Conservation (phyloP, 2,329 filamentous ascomycete genomes). For the Harringtonia aguacate region DNA sequence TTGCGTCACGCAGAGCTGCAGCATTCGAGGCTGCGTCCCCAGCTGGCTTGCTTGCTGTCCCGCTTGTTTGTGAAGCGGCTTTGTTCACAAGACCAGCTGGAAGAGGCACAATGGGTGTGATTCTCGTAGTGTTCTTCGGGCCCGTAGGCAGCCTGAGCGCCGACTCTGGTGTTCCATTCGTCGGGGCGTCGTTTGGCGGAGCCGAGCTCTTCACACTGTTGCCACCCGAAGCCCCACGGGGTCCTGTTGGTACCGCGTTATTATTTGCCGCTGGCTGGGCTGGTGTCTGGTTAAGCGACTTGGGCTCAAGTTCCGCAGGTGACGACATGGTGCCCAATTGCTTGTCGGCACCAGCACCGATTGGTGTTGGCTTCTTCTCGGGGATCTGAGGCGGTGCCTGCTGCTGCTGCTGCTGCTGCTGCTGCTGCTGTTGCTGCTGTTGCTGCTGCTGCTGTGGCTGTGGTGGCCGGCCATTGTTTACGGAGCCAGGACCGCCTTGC, state of each 20-base stretch:
- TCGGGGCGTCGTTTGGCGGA: background rate
- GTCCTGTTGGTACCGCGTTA: constrained; percentile 29
- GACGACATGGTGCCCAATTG: constrained; percentile 16
- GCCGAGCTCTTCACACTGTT: background rate
- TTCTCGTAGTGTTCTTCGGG: constrained; percentile 37
- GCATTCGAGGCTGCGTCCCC: constrained; percentile 23
- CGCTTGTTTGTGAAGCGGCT: constrained; percentile 17
- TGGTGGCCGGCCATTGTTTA: constrained; percentile 17
- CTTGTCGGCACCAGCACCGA: constrained; percentile 39
- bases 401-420: constrained; percentile 14
- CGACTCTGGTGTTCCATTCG: constrained; percentile 9
- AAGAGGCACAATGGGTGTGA: constrained; percentile 57
- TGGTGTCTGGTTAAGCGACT: constrained; percentile 31
- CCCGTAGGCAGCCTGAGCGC: constrained; percentile 24
- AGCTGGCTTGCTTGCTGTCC: constrained; percentile 26
- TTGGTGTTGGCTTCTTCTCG: constrained; percentile 37
- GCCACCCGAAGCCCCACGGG: constrained; percentile 1
- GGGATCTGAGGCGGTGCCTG: constrained; percentile 6
- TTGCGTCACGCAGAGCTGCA: constrained; percentile 51
- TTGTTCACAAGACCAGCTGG: constrained; percentile 30
- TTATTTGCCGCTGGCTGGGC: constrained; percentile 23
- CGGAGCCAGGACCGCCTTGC: constrained; percentile 15
- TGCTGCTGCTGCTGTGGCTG: constrained; percentile 15
- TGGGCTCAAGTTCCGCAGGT: constrained; percentile 41
- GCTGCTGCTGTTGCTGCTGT: constrained; percentile 19